These are phyloP conservation scores for Pseudogymnoascus sp. DNA, from an alignment of 2,329 filamentous ascomycete species.

Conservation along the genomic window DNA sequence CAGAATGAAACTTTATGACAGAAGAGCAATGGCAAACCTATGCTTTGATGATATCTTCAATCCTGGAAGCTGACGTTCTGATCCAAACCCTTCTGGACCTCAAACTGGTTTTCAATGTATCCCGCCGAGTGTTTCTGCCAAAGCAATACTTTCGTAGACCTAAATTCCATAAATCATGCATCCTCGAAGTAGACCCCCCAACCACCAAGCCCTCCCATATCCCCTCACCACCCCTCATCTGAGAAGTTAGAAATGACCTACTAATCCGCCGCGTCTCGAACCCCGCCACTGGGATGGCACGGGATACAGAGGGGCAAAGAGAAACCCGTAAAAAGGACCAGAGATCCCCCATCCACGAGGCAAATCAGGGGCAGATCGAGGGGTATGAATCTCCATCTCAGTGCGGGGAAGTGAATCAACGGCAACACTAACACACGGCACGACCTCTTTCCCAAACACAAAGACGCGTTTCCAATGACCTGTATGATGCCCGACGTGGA, in stretches of 20 bases:
- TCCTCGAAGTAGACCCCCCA: not conserved
- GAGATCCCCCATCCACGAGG: not conserved
- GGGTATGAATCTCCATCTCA: not conserved
- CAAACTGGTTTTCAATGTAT: not conserved
- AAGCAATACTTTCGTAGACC: not conserved
- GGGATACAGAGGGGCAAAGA: not conserved
- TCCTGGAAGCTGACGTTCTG: not conserved
- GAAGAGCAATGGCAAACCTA: not conserved
- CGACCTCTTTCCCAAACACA: not conserved
- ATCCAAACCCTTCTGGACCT: not conserved
- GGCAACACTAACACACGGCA: not conserved
- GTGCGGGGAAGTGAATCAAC: not conserved
- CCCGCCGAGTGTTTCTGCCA: not conserved
- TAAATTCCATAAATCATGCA: not conserved
- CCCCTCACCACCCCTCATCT: not conserved
- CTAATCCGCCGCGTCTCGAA: not conserved
- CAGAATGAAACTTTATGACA: not conserved
- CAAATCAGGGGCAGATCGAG: not conserved
- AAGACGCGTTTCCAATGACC: not conserved
- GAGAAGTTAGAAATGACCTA: not conserved
- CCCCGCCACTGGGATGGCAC: not conserved
- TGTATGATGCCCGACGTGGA: not conserved
- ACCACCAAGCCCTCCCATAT: not conserved
- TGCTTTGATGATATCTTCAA: not conserved
- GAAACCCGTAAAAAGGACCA: not conserved